phyloP scores from a whole-genome alignment of 1,139 yeast species.

The Casaregolazyma lundiana region DNA sequence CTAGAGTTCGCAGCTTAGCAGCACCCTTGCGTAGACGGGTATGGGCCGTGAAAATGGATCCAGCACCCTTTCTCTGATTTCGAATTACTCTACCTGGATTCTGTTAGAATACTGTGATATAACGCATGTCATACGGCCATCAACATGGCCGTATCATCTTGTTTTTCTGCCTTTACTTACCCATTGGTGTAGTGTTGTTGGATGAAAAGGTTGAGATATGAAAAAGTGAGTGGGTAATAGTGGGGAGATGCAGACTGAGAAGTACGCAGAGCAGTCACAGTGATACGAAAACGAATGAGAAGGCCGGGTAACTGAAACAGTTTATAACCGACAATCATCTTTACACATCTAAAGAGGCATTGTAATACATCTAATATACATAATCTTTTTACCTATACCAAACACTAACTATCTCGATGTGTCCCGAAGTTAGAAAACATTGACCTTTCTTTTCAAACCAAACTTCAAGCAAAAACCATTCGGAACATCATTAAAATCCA shows the following conservation, averaged over 20 bases:
- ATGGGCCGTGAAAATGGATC: conserved; percentile 99
- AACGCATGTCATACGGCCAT: not conserved
- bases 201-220: conserved; percentile 11
- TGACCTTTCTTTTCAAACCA: not conserved
- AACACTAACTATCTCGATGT: not conserved
- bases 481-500: not conserved
- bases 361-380: not conserved
- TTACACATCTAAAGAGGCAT: not conserved
- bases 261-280: conserved; percentile 10
- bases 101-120: not conserved
- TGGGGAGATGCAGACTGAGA: conserved; percentile 7
- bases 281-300: not conserved
- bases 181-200: conserved; percentile 11
- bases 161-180: conserved; percentile 9
- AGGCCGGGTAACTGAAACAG: conserved; percentile 5
- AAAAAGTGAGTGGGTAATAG: conserved; percentile 10
- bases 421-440: not conserved
- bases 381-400: not conserved
- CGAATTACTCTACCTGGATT: conserved; percentile 97
- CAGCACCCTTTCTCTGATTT: conserved; percentile 99
- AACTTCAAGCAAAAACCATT: not conserved
- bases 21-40: conserved; percentile 99
- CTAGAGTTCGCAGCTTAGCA: conserved; percentile 99
- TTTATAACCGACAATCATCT: no score
- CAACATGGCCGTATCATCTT: not conserved